Percentiles rank a stretch among this genome's conserved stretches.
These are phyloP conservation scores for Parastagonospora avenae DNA, from an alignment of 2,329 filamentous ascomycete species.

Conservation along the genomic window DNA sequence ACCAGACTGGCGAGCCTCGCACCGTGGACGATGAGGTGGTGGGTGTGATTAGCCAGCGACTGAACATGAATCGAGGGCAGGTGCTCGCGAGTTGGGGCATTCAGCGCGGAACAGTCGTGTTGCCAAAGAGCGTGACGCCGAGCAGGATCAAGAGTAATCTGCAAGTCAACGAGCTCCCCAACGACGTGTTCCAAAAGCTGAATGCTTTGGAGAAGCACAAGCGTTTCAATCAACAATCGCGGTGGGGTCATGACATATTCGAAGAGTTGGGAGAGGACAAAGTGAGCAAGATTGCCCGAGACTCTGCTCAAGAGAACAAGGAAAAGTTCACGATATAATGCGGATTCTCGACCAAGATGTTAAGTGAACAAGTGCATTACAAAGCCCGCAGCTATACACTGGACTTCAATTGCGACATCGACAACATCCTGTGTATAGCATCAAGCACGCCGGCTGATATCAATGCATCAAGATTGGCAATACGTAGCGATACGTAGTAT, in stretches of 20 bases:
- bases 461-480: no score
- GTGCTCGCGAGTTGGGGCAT: conserved; percentile 78
- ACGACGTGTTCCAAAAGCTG: conserved; percentile 71
- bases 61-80: conserved; percentile 73
- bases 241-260: conserved; percentile 34
- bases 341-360: no score
- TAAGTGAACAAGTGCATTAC: no score
- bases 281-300: conserved; percentile 22
- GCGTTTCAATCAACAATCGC: conserved; percentile 28
- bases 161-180: conserved; percentile 67
- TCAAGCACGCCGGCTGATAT: no score
- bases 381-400: no score
- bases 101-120: conserved; percentile 77
- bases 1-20: conserved; percentile 64
- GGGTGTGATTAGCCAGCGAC: conserved; percentile 34
- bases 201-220: conserved; percentile 47
- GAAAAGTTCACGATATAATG: conserved; percentile 23
- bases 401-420: no score
- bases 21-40: conserved; percentile 49
- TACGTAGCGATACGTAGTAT: no score
- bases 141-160: conserved; percentile 76
- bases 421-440: no score
- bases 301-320: conserved; percentile 23
- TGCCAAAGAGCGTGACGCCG: conserved; percentile 80
- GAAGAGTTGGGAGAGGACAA: conserved; percentile 29